Base-by-base conservation (phyloP, 495 filamentous ascomycete species). In the Penicillium odoratum region DNA sequence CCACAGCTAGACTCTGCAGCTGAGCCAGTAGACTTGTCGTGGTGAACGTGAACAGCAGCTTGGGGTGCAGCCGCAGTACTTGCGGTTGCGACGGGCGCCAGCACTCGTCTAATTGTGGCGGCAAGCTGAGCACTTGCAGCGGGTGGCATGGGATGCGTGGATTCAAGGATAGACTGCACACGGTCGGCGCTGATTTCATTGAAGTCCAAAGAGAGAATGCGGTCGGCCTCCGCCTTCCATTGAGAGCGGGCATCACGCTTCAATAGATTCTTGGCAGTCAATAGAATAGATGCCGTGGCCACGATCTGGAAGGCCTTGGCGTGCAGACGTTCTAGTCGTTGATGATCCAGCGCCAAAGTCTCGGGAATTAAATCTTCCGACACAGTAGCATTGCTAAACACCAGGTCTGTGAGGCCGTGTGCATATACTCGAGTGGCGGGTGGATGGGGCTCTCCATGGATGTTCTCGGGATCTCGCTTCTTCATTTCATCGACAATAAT, bases 241-340 rank as follows among this genome's bases (percentile, higher is more conserved):
- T 91, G 88, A 3, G 83, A 85, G 31, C 94, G 87, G 18, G 92
- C 89, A 70, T 98, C 93, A 21, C 94, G 88, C 72, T 95, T 96
- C 46, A 98, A 85, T 10, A 97, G 79, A 66, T 96, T 98, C 78
- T 98, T 98, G 62, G 90, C 91, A 1, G 95, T 95, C 33, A 98
- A 72, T 7, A 96, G 79, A 53, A 98, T 92, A 21, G 86, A 82
- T 16, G 90, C 90, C 7, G 92, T 83, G 18, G 91, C 89, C 25
- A 92, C 84, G 60, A 94, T 87, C 46, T 86, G 85, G 54, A 93
- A 83, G 9, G 86, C 82, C 31, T 87, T 80, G 7, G 78, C 76
- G 29, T 92, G 89, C 40, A 91, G 78, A 30, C 82, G 80, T 26
- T 74, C 70, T 31, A 93, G 78, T 25, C 95, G 89, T 44, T 84